phyloP scores from a whole-genome alignment of 805 yeast species.

The Candida yuanshanica region DNA sequence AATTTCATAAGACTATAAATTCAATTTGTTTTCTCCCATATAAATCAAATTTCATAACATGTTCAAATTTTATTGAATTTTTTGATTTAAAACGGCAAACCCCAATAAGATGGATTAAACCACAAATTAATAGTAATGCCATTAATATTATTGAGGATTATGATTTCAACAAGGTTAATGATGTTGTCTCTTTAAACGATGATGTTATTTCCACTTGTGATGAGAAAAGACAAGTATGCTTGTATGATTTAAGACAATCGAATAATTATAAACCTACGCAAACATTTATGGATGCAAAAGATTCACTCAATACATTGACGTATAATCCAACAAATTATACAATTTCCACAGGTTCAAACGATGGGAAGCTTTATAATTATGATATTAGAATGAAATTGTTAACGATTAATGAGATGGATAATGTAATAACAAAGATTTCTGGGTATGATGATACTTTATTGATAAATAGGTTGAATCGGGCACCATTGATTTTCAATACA shows the following conservation, averaged over 20 bases:
- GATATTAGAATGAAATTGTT: conserved; percentile 18
- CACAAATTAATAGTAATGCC: background rate
- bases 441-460: background rate
- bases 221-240: conserved; percentile 4
- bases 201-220: conserved; percentile 18
- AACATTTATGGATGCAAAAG: conserved; percentile 26
- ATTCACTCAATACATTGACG: conserved; percentile 19
- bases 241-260: conserved; percentile 12
- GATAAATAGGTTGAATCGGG: conserved; percentile 1
- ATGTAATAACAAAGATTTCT: conserved; percentile 9
- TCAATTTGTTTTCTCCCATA: background rate
- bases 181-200: conserved; percentile 5
- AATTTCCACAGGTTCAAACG: conserved; percentile 18
- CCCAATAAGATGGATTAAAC: background rate
- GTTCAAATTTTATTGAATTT: conserved; percentile 8
- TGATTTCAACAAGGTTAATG: conserved; percentile 6
- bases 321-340: conserved; percentile 1
- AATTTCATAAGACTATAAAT: background rate
- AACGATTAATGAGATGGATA: conserved; percentile 3
- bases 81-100: background rate
- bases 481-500: background rate
- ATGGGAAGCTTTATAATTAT: conserved; percentile 17
- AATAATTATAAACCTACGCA: conserved; percentile 28
- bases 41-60: conserved; percentile 8
- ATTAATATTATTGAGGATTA: background rate